Conservation (phyloP, 345 rosid species). For the Heritiera fomes region DNA sequence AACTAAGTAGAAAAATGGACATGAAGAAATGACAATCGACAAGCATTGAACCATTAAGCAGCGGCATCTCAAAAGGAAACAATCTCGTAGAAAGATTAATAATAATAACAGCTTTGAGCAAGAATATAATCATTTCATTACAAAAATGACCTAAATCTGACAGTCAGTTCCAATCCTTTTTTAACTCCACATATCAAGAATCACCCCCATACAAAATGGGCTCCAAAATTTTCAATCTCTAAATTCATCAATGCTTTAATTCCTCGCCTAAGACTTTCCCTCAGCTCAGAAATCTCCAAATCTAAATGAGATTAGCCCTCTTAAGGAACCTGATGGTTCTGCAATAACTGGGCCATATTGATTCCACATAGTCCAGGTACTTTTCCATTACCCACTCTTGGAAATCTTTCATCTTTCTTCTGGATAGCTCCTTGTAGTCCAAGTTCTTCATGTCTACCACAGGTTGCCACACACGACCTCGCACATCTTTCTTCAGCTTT, state of each 20-base stretch:
- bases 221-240: conserved; percentile 26
- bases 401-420: conserved; percentile 54
- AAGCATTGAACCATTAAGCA: no score
- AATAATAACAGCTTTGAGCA: conserved; percentile 3
- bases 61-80: no score
- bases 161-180: not conserved
- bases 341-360: conserved; percentile 95
- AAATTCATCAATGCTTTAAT: not conserved
- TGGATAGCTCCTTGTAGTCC: conserved; percentile 58
- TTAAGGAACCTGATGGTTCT: conserved; percentile 90
- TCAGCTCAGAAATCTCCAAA: conserved; percentile 8
- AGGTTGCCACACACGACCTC: conserved; percentile 55
- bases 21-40: no score
- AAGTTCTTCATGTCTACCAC: conserved; percentile 56
- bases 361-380: conserved; percentile 78
- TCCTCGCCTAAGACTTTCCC: conserved; percentile 17
- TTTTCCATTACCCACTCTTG: conserved; percentile 65
- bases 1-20: no score
- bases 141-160: conserved; percentile 28
- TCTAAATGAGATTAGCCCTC: conserved; percentile 79
- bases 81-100: no score
- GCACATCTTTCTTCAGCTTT: conserved; percentile 58
- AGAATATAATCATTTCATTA: conserved; percentile 16
- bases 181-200: conserved; percentile 20
- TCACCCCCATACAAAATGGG: conserved; percentile 38